Evolutionary conservation across 1,139 yeast genomes (phyloP).

Genomic region (Saccharomycopsis hybrid): DNA sequence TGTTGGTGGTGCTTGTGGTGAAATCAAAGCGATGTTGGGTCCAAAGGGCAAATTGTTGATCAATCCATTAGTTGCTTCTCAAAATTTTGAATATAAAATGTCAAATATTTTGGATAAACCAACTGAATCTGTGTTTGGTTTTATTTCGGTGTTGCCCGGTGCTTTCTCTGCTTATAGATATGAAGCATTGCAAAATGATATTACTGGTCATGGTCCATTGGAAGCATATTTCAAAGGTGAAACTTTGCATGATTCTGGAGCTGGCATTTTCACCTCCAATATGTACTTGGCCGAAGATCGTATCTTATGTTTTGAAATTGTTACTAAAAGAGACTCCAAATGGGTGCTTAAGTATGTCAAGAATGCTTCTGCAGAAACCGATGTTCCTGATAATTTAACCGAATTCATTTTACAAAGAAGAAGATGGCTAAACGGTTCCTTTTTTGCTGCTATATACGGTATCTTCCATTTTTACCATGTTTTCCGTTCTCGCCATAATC

Average conservation of each 20-base stretch:
- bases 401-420: constrained; percentile 75
- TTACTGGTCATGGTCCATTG: constrained; percentile 62
- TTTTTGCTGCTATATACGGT: constrained; percentile 76
- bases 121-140: constrained; percentile 76
- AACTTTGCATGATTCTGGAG: constrained; percentile 48
- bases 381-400: constrained; percentile 68
- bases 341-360: constrained; percentile 70
- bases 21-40: constrained; percentile 66
- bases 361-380: constrained; percentile 75
- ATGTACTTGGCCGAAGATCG: constrained; percentile 86
- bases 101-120: constrained; percentile 81
- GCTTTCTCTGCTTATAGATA: constrained; percentile 83
- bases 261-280: constrained; percentile 72
- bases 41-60: constrained; percentile 44
- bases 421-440: constrained; percentile 82
- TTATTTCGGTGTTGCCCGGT: constrained; percentile 77
- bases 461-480: constrained; percentile 64
- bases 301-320: constrained; percentile 73
- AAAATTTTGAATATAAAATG: constrained; percentile 78
- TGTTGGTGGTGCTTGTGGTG: constrained; percentile 90
- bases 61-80: constrained; percentile 79
- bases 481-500: constrained; percentile 63
- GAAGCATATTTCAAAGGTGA: constrained; percentile 80
- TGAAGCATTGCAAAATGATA: constrained; percentile 57
- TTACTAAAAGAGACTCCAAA: constrained; percentile 56